A percentile compares a stretch with the other conserved stretches of the same genome.
These are phyloP conservation scores for Penicillium sclerotigenum DNA, from an alignment of 2,329 filamentous ascomycete genomes.

Conservation along the genomic window DNA sequence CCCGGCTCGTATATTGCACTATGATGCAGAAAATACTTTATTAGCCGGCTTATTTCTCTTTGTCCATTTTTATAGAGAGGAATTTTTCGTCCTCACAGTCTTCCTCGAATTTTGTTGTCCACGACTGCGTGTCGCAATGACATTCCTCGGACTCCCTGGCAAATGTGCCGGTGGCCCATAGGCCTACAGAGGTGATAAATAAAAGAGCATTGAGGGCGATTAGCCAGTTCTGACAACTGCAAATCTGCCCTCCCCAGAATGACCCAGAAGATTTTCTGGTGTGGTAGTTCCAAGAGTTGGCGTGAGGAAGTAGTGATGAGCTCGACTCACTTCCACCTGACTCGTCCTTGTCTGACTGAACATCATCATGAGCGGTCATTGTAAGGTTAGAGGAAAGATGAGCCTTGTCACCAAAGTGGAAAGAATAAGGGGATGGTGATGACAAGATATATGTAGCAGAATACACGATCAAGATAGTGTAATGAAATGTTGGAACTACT, in stretches of 20 bases:
- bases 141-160: not conserved
- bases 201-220: not conserved
- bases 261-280: not conserved
- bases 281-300: not conserved
- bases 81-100: no score
- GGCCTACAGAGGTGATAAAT: not conserved
- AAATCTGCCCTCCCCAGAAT: not conserved
- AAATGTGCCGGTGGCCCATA: not conserved
- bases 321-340: not conserved
- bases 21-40: not conserved
- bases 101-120: not conserved
- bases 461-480: no score
- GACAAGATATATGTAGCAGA: no score
- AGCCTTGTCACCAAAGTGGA: not conserved
- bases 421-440: not conserved
- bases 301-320: not conserved
- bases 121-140: not conserved
- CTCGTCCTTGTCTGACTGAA: not conserved
- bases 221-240: not conserved
- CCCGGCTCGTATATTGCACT: not conserved
- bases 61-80: not conserved
- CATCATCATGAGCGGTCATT: not conserved
- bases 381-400: not conserved
- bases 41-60: not conserved
- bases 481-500: no score